Base-by-base conservation (phyloP, 129 eudicot genomes). In the Pulicaria dysenterica region DNA sequence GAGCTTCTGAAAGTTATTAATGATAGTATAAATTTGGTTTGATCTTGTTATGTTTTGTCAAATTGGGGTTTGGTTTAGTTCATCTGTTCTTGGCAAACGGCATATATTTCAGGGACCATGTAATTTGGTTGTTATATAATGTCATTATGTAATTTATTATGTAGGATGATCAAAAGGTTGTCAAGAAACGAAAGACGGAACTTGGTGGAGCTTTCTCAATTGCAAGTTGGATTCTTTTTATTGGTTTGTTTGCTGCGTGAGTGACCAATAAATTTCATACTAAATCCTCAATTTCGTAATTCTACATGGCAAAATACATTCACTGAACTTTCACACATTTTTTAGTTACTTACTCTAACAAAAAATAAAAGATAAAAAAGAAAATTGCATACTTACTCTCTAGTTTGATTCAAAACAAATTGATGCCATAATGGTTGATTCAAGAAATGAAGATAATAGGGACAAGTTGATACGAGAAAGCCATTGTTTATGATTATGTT, bases 141-240 rank as follows among this genome's bases (percentile, higher is more conserved):
- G 40, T 55, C 56, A 47, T 59, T 70, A 6, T 84, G 31, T 24
- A 24, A 24, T 24, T 24, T 24, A 24, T 24, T 24, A 24, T 24
- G 74, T 77, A 90, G 90, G 95, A 94, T 66, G 99, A 94, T 75
- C 99, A 90, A 87, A 84, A 90, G 82, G 89, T 85, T 36, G 93
- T 94, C 67, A 80, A 69, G 78, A 94, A 94, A 79, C 84, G 99
- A 56, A 94, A 94, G 71, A 94, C 99, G 4, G 97, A 94, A 84
- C 95, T 94, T 55, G 99, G 99, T n/a, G 99, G 99, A 61, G 59
- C 97, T 70, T 83, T 94, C 84, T 94, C 99, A 51, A 81, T 90
- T 54, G 99, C 93, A 19, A 94, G 96, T 60, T 94, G 96, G 97
- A 94, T 94, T 54, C 91, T 94, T 69, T 90, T 94, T 82, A 86